Conservation (phyloP, 2,329 filamentous ascomycete genomes). For the Microcera coccophila region DNA sequence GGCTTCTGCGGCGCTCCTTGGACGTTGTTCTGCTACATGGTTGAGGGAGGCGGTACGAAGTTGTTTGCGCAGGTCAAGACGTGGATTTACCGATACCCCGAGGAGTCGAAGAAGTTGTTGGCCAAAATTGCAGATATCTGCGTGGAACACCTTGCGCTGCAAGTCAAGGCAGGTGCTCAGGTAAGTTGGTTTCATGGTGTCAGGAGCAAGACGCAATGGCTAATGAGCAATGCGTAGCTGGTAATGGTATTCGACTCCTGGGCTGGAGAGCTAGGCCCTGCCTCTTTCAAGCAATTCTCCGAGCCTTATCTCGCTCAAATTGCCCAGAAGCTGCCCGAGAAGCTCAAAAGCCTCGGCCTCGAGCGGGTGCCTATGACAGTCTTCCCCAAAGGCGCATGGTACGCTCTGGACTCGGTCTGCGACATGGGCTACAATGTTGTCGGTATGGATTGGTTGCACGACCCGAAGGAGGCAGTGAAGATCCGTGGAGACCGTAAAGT, state of each 20-base stretch:
- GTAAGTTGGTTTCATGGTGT: conserved; percentile 37
- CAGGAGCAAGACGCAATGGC: neutral
- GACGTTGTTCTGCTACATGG: conserved; percentile 98
- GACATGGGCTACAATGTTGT: conserved; percentile 89
- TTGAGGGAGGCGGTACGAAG: conserved; percentile 94
- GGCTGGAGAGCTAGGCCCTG: conserved; percentile 87
- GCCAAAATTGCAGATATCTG: conserved; percentile 92
- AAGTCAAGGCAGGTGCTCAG: conserved; percentile 91
- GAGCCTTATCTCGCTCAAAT: conserved; percentile 86
- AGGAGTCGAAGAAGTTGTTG: conserved; percentile 74
- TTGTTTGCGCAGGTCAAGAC: conserved; percentile 92
- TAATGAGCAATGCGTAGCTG: conserved; percentile 47
- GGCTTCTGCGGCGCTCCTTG: conserved; percentile 97
- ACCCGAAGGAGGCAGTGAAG: conserved; percentile 77
- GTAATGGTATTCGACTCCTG: conserved; percentile 98
- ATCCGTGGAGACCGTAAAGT: conserved; percentile 70
- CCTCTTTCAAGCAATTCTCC: conserved; percentile 78
- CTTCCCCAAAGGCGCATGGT: conserved; percentile 97
- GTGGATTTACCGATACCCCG: conserved; percentile 88
- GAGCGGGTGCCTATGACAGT: conserved; percentile 93
- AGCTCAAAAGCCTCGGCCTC: conserved; percentile 68
- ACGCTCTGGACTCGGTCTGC: conserved; percentile 83
- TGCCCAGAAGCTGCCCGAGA: conserved; percentile 70
- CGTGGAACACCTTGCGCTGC: conserved; percentile 87
- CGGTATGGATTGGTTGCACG: conserved; percentile 91